Percentiles rank a stretch among this genome's conserved stretches.
These are phyloP conservation scores for Incumbomyces delicatus DNA, from an alignment of 2,329 filamentous ascomycete species.

Conservation along the genomic window DNA sequence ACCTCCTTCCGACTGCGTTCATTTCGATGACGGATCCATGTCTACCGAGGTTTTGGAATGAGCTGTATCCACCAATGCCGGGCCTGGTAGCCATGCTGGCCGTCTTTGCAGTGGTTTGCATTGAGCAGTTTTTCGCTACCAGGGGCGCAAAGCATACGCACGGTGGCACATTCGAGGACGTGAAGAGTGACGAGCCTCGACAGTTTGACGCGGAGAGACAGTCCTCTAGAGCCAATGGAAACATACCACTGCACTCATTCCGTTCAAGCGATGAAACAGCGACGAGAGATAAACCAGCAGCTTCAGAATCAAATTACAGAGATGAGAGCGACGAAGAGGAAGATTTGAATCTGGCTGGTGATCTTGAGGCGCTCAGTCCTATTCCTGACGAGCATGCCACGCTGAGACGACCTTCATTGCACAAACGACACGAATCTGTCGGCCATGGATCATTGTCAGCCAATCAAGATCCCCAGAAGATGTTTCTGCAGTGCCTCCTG, in stretches of 20 bases:
- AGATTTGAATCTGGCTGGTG: conserved; percentile 54
- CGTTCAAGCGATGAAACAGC: background rate
- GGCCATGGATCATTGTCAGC: conserved; percentile 9
- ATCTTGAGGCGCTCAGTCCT: conserved; percentile 25
- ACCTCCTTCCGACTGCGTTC: conserved; percentile 61
- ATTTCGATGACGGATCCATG: conserved; percentile 58
- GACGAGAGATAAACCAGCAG: background rate
- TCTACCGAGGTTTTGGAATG: conserved; percentile 36
- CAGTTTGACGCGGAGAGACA: background rate
- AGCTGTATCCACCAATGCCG: conserved; percentile 38
- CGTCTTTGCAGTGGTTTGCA: conserved; percentile 38
- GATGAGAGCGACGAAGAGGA: conserved; percentile 30
- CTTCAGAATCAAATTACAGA: conserved; percentile 8
- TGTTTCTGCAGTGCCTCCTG: conserved; percentile 66
- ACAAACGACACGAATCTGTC: conserved; percentile 14
- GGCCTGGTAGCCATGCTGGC: conserved; percentile 38
- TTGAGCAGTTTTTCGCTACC: conserved; percentile 58
- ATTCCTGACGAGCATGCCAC: conserved; percentile 34
- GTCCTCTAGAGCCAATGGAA: conserved; percentile 10
- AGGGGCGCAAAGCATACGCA: conserved; percentile 53
- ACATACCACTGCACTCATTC: conserved; percentile 10
- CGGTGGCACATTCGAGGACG: conserved; percentile 7
- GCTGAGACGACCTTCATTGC: conserved; percentile 21
- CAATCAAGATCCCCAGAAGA: conserved; percentile 49
- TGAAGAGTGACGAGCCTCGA: conserved; percentile 15